A percentile compares a stretch with the other conserved stretches of the same genome.
These are phyloP conservation scores for Quillaja saponaria DNA, from an alignment of 306 rosid species.

Conservation along the genomic window DNA sequence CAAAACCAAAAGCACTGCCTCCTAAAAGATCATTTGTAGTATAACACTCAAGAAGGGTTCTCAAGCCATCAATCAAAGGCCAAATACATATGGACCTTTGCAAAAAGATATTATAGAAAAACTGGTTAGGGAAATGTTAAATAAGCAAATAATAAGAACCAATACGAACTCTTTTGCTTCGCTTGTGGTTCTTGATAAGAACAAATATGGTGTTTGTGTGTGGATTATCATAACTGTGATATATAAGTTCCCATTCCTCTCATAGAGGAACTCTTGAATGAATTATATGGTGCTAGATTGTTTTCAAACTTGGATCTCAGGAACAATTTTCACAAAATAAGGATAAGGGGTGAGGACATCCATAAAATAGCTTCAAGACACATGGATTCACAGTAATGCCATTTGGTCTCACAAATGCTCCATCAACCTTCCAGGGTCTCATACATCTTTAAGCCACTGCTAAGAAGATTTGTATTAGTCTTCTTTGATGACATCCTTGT, in stretches of 20 bases:
- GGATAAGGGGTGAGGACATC: neutral
- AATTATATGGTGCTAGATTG: neutral
- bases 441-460: neutral
- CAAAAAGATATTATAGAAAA: neutral
- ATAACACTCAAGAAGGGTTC: neutral
- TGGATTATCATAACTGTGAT: neutral
- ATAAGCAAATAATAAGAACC: neutral
- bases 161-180: neutral
- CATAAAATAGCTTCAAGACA: conserved; percentile 5
- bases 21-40: neutral
- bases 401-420: neutral
- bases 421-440: neutral
- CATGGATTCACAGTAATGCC: neutral
- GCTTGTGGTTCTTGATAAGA: neutral
- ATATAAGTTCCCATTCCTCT: neutral
- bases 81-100: neutral
- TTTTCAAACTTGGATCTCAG: neutral
- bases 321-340: neutral
- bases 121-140: neutral
- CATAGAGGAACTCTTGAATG: neutral
- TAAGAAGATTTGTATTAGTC: neutral
- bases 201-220: neutral
- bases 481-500: neutral
- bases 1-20: neutral
- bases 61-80: neutral